Evolutionary conservation across 495 filamentous ascomycete genomes (phyloP).

Genomic region (Tuber umbilicatum): DNA sequence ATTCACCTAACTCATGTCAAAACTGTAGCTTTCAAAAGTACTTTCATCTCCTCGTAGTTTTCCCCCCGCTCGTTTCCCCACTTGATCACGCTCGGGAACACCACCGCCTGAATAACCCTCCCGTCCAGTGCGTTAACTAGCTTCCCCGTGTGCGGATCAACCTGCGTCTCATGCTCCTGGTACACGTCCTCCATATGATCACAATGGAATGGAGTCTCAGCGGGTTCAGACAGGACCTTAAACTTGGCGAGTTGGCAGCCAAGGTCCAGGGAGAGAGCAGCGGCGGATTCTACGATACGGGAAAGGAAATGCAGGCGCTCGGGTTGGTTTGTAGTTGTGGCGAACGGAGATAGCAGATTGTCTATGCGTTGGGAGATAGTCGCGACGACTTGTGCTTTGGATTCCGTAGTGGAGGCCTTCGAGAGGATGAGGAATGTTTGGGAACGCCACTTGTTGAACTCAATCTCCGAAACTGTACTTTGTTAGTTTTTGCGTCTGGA

Average conservation of each 20-base stretch:
- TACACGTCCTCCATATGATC: not conserved
- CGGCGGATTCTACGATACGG: not conserved
- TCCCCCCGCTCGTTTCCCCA: constrained; percentile 31
- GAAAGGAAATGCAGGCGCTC: not conserved
- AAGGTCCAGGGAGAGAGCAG: not conserved
- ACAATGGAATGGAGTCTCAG: not conserved
- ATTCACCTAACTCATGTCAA: not conserved
- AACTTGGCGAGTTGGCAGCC: not conserved
- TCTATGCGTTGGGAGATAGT: not conserved
- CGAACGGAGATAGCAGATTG: not conserved
- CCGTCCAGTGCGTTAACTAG: not conserved
- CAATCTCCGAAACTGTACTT: not conserved
- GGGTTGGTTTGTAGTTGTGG: not conserved
- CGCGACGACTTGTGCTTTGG: not conserved
- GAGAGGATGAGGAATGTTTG: not conserved
- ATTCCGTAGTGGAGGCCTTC: not conserved
- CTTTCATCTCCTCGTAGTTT: constrained; percentile 5
- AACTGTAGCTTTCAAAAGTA: not conserved
- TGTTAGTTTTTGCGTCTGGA: not conserved
- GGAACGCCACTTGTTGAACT: not conserved
- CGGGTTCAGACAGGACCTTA: not conserved
- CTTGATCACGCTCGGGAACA: constrained; percentile 21
- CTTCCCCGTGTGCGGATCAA: not conserved
- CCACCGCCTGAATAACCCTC: constrained; percentile 6
- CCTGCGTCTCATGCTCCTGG: not conserved